Evolutionary conservation across 2,329 filamentous ascomycete species (phyloP).

Genomic region (Colletotrichum sojae): DNA sequence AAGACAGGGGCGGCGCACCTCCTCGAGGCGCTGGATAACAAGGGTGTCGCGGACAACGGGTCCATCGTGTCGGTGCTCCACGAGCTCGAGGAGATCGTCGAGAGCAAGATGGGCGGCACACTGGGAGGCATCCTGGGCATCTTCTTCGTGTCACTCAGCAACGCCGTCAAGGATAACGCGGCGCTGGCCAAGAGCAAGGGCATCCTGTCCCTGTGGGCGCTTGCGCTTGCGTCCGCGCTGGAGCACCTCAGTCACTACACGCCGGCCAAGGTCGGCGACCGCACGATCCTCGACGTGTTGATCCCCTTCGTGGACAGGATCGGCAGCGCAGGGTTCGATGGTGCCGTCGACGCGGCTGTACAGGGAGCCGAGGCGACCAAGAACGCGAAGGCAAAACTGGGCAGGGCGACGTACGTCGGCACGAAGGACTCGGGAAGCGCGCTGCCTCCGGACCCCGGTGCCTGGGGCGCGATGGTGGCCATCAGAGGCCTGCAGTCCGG

Average conservation of each 20-base stretch:
- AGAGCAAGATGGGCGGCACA: constrained; percentile 68
- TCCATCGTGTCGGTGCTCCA: constrained; percentile 64
- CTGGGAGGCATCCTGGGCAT: constrained; percentile 68
- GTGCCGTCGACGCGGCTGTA: constrained; percentile 71
- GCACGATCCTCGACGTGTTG: constrained; percentile 71
- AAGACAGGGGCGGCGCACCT: constrained; percentile 66
- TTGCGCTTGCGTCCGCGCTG: constrained; percentile 59
- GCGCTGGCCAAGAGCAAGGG: constrained; percentile 46
- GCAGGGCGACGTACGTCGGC: constrained; percentile 78
- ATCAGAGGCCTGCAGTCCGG: constrained; percentile 56
- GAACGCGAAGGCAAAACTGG: constrained; percentile 75
- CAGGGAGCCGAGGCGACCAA: constrained; percentile 74
- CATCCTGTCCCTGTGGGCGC: constrained; percentile 58
- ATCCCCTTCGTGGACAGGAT: constrained; percentile 67
- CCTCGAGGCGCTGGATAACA: constrained; percentile 60
- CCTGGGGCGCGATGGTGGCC: constrained; percentile 76
- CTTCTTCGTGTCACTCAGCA: constrained; percentile 61
- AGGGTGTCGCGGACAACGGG: constrained; percentile 56
- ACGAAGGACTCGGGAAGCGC: constrained; percentile 66
- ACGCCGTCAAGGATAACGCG: constrained; percentile 47
- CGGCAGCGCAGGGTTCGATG: constrained; percentile 64
- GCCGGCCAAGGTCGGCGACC: constrained; percentile 68
- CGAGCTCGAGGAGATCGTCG: constrained; percentile 68
- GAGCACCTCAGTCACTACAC: constrained; percentile 66
- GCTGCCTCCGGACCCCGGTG: constrained; percentile 73